A percentile compares a stretch with the other conserved stretches of the same genome.
phyloP scores from a whole-genome alignment of 768 basidiomycete species.

The Suillus weaverae region DNA sequence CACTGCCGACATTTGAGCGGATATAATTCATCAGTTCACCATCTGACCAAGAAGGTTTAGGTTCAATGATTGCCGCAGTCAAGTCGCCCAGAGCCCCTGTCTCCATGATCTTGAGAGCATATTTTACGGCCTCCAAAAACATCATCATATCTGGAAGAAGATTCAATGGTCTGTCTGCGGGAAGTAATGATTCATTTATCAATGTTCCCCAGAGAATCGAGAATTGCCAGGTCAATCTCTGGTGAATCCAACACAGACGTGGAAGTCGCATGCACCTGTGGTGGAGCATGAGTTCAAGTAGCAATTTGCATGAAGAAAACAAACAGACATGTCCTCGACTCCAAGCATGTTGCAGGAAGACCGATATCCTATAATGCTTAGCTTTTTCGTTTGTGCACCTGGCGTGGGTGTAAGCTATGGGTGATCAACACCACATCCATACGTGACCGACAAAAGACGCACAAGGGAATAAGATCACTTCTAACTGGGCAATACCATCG shows the following conservation, averaged over 20 bases:
- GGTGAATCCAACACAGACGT: slow-evolving; percentile 17
- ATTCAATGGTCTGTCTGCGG: neutral
- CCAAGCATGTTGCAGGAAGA: slow-evolving; percentile 18
- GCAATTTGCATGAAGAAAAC: neutral
- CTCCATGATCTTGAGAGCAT: slow-evolving; percentile 15
- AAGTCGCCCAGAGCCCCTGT: slow-evolving; percentile 17
- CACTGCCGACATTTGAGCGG: slow-evolving; percentile 9
- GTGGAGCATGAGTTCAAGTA: neutral
- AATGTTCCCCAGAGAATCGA: slow-evolving; percentile 15
- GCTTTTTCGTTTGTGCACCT: slow-evolving; percentile 15
- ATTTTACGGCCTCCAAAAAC: slow-evolving; percentile 17
- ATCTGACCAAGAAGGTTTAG: slow-evolving; percentile 17
- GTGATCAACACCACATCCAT: neutral
- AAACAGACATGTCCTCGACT: slow-evolving; percentile 16
- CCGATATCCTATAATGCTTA: slow-evolving; percentile 11
- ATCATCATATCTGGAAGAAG: slow-evolving; percentile 14
- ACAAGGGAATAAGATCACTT: slow-evolving; percentile 20
- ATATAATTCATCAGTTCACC: slow-evolving; percentile 17
- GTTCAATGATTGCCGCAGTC: slow-evolving; percentile 15
- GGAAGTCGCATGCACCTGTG: slow-evolving; percentile 17
- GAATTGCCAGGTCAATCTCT: slow-evolving; percentile 16
- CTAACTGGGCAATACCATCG: slow-evolving; percentile 16
- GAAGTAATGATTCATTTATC: neutral
- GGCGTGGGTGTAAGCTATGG: slow-evolving; percentile 13
- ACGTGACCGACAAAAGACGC: slow-evolving; percentile 3